phyloP scores from a whole-genome alignment of 257 asterid genomes.

The Gynochthodes officinalis region DNA sequence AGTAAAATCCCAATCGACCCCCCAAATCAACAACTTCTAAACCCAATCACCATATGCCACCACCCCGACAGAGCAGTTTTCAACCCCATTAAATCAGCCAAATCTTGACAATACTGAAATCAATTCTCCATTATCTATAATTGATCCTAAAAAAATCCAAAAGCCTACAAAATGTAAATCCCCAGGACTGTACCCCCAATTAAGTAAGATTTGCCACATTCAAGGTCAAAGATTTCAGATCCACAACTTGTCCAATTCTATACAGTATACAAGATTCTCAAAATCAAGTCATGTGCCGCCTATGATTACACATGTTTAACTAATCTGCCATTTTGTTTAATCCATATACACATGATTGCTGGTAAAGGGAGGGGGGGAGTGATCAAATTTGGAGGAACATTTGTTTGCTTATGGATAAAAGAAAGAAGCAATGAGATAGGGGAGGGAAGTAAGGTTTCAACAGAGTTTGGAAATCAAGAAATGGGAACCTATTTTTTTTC shows the following conservation, averaged over 20 bases:
- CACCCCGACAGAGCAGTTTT: too few relatives aligned
- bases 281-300: not conserved
- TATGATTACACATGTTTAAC: not conserved
- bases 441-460: not conserved
- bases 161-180: not conserved
- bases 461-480: not conserved
- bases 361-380: not conserved
- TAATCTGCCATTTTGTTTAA: not conserved
- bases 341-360: not conserved
- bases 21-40: not conserved
- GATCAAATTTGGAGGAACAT: not conserved
- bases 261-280: too few relatives aligned
- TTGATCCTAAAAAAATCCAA: not conserved
- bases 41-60: too few relatives aligned
- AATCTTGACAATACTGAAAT: too few relatives aligned
- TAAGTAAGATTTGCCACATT: not conserved
- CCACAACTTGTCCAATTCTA: not conserved
- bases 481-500: not conserved
- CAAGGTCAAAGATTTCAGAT: not conserved
- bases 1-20: not conserved
- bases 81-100: too few relatives aligned
- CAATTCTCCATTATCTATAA: not conserved
- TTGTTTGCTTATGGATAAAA: not conserved
- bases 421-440: not conserved
- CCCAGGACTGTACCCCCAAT: too few relatives aligned